Evolutionary conservation across 805 yeast species (phyloP), one percentile per base, ranked within the genome.

Genomic region (Metschnikowia sp.): DNA sequence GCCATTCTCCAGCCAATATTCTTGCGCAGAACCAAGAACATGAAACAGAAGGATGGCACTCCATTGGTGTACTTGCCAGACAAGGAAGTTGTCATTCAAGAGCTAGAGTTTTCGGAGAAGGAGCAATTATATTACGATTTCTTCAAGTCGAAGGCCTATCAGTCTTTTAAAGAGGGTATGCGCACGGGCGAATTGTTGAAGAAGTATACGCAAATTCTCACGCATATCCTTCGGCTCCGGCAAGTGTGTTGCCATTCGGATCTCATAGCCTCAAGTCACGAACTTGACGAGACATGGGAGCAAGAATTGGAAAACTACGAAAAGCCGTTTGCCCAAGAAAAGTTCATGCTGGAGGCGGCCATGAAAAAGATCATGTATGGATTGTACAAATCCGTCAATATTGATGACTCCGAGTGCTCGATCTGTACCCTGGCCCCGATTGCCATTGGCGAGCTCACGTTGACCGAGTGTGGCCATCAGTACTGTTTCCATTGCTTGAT

Each of bases 191-290:
- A 83, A 49, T 66, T 86, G n/a, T 62, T 87, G 54, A 82, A 80
- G 52, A 80, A 79, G 46, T 92, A 88, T 62, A 81, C 94, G 2
- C 82, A 86, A 29, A 88, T 92, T 55, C 69, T 92, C 54, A 84
- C 94, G 2, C 94, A 88, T 60, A 84, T 92, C 44, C 65, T 92
- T 52, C 73, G 98, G 47, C 72, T 92, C 34, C 75, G 98, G 49
- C 98, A 92, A 62, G 78, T 86, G 0, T 92, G 97, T 62, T 89
- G 96, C 59, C 97, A 92, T 62, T 76, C 85, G 13, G 81, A 80
- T 45, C 69, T 91, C 47, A 77, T 90, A 1, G 75, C 77, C 3
- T 68, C 77, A 9, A 68, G 72, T 2, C 63, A 64, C 36, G 84
- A 80, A 40, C 76, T 78, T 60, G 84, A 80, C 51, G 84, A 77